A percentile compares a stretch with the other conserved stretches of the same genome.
Evolutionary conservation across 192 early-diverging fungal genomes (phyloP).

Genomic region (Radiomyces spectabilis): DNA sequence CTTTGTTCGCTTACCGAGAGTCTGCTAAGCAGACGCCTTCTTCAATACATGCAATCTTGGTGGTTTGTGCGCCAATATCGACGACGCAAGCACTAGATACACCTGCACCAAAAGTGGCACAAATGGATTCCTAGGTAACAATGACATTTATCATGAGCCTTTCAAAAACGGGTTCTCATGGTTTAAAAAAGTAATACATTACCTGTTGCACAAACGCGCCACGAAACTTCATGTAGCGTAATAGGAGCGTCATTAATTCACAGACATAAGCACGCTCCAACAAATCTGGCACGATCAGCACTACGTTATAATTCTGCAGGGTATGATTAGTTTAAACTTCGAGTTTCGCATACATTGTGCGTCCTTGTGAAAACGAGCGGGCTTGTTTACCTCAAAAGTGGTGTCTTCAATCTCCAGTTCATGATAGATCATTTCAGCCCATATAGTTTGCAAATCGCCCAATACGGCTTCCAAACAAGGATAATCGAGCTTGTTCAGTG

Average conservation of each 20-base stretch:
- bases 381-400: constrained; percentile 48
- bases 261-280: constrained; percentile 57
- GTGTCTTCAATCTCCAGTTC: constrained; percentile 60
- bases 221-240: constrained; percentile 72
- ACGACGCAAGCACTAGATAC: constrained; percentile 81
- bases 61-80: constrained; percentile 88
- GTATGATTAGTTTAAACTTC: not conserved
- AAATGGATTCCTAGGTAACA: constrained; percentile 52
- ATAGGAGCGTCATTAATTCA: constrained; percentile 56
- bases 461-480: constrained; percentile 52
- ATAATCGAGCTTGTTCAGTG: constrained; percentile 73
- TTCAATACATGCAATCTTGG: constrained; percentile 77
- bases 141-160: not conserved
- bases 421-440: constrained; percentile 58
- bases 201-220: constrained; percentile 66
- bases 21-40: constrained; percentile 72
- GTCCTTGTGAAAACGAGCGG: no score
- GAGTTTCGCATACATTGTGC: not conserved
- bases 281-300: constrained; percentile 78
- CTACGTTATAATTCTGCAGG: constrained; percentile 47
- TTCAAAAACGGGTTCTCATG: not conserved
- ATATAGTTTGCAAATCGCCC: constrained; percentile 74
- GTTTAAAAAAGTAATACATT: not conserved
- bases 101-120: constrained; percentile 83
- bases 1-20: constrained; percentile 41